Evolutionary conservation across 2,329 filamentous ascomycete genomes (phyloP), one percentile per base, ranked within the genome.

Genomic region (Epichloe bromicola): DNA sequence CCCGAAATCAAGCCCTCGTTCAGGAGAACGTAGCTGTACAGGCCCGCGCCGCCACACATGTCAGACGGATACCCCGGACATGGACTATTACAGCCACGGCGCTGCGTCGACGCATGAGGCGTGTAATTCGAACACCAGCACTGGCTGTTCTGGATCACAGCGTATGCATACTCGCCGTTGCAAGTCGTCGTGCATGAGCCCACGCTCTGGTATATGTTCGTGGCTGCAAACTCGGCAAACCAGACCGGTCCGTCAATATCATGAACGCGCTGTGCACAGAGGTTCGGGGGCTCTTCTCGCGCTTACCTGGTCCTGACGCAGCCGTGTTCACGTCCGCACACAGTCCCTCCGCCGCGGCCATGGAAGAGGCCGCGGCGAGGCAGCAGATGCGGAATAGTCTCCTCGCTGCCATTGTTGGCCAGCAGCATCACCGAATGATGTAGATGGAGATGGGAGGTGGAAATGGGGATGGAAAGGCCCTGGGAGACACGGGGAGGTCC

Each of bases 111-210:
- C 42, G 10, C 12, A 20, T 49, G 47, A 11, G 51, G 51, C 6
- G 23, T 42, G 42, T 49, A 46, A 20, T 52, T 52, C 11, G 47
- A 46, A 33, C 51, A 52, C 51, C 51, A 52, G 38, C 51, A 52
- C 41, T 42, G 33, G 37, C 30, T 49, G 42, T 36, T 37, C 30
- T 49, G 51, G 2, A 52, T 15, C 3, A 52, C 43, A 15, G 42
- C 51, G 30, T 49, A 49, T 10, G 51, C 51, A 26, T 19, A 49
- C 19, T 46, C 20, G 15, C n/a, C 33, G 40, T 7, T n/a, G 46
- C 50, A 52, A 19, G 50, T 52, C 17, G 39, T 17, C 2, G 33
- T 39, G 41, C 50, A 52, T 23, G 46, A 20, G 14, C 50, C 50
- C 8, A 20, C 46, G 41, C 50, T 52, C 19, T 52, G 50, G 26